These are phyloP conservation scores for Paraconiothyrium brasiliense DNA, from an alignment of 2,329 filamentous ascomycete genomes.

Conservation along the genomic window DNA sequence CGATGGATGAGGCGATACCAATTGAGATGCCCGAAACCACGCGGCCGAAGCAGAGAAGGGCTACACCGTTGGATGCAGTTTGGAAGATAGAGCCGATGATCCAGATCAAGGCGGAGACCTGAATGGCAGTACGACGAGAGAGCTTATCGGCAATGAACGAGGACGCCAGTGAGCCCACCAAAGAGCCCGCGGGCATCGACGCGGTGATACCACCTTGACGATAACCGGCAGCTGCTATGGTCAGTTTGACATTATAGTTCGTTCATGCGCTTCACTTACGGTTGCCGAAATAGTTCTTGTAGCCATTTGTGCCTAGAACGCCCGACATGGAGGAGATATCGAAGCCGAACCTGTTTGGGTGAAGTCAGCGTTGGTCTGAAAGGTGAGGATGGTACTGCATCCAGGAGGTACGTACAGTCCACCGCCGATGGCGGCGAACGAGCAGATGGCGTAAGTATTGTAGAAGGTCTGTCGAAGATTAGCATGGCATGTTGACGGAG, in stretches of 20 bases:
- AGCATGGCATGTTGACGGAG: slow-evolving; percentile 8
- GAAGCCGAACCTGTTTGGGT: slow-evolving; percentile 42
- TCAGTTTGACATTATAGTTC: slow-evolving; percentile 13
- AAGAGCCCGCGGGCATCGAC: slow-evolving; percentile 61
- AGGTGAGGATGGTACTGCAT: neutral
- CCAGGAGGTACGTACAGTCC: slow-evolving; percentile 27
- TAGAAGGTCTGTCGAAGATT: slow-evolving; percentile 38
- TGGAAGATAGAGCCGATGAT: slow-evolving; percentile 56
- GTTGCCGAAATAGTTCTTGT: slow-evolving; percentile 49
- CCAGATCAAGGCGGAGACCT: slow-evolving; percentile 57
- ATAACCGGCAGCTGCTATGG: slow-evolving; percentile 30
- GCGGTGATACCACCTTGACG: slow-evolving; percentile 54
- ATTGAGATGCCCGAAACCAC: slow-evolving; percentile 87
- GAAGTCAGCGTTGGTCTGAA: neutral
- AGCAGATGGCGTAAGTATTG: slow-evolving; percentile 69
- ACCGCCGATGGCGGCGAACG: slow-evolving; percentile 67
- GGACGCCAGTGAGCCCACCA: slow-evolving; percentile 56
- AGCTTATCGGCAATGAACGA: slow-evolving; percentile 58
- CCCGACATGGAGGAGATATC: slow-evolving; percentile 53
- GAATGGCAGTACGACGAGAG: slow-evolving; percentile 56
- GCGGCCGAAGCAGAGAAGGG: slow-evolving; percentile 62
- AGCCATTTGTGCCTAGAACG: slow-evolving; percentile 50
- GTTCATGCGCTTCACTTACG: slow-evolving; percentile 27
- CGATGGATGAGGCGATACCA: slow-evolving; percentile 88
- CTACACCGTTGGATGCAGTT: slow-evolving; percentile 49